Base-by-base conservation (phyloP, 768 basidiomycete genomes). In the Psilocybe cubensis region DNA sequence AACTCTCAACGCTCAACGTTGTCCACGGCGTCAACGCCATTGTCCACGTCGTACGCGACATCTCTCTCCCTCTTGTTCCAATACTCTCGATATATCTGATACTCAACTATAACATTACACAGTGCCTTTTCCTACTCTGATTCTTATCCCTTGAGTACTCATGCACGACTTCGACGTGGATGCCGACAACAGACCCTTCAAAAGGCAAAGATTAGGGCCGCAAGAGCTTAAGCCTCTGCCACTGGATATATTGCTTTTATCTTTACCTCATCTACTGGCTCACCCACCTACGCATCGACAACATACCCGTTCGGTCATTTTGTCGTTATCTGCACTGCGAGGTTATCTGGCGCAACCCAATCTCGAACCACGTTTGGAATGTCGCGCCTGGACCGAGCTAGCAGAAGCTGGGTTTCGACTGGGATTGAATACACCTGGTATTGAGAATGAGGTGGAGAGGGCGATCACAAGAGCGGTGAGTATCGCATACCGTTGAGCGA, bases 401-500 rank as follows among this genome's bases (percentile, higher is more conserved):
- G 89, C 84, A 0, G 91, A 92, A 68, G 63, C 89, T 1, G 90
- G 89, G 3, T 77, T 91, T 66, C 76, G 75, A 57, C 77, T 84
- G 42, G 77, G 56, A 59, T 80, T 67, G 48, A 66, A 41, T 78
- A 82, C 83, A 72, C 81, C n/a, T n/a, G 83, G 77, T 25, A 71
- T 87, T 7, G 83, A 82, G 60, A 67, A 52, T 0, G 89, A 91
- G 67, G 86, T 88, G 20, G 88, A 90, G 65, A 83, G 79, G 54
- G 85, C 88, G 10, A 75, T 89, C 14, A 83, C 82, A 14, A 88
- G 87, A 72, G 89, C 86, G 54, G 88, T 91, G 57, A 70, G 88
- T 79, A 1, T 2, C 42, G 33, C 60, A 33, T 48, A 21, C 21
- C 47, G 14, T 58, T 4, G n/a, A 45, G n/a, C 38, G 17, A 40